Conservation (phyloP, 1,139 yeast species). For the Candida buenavistaensis region DNA sequence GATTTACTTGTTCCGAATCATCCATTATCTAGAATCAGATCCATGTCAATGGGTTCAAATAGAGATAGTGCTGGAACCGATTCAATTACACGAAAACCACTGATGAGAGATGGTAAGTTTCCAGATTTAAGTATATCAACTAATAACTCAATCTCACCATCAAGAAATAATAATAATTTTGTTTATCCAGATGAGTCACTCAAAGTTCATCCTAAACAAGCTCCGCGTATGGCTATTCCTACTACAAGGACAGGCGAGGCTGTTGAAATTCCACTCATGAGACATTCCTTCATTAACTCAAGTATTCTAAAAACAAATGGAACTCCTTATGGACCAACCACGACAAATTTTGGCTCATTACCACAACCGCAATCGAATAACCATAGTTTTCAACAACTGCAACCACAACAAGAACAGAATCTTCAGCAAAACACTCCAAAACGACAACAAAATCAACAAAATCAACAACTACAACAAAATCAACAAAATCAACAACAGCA, state of each 20-base stretch:
- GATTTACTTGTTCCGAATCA: constrained; percentile 26
- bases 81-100: constrained; percentile 6
- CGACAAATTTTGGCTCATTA: constrained; percentile 10
- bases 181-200: constrained; percentile 16
- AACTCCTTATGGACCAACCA: constrained; percentile 8
- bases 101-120: constrained; percentile 14
- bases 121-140: constrained; percentile 1
- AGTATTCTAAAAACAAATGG: constrained; percentile 8
- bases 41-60: constrained; percentile 28
- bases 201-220: constrained; percentile 51
- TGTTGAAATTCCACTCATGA: constrained; percentile 63
- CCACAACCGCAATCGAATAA: constrained; percentile 6
- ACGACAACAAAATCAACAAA: not conserved
- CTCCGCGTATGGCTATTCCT: constrained; percentile 81
- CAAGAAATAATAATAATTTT: constrained; percentile 10
- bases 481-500: not conserved
- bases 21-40: constrained; percentile 32
- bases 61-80: constrained; percentile 14
- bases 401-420: not conserved
- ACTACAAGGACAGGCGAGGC: constrained; percentile 80
- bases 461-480: not conserved
- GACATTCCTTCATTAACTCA: constrained; percentile 23
- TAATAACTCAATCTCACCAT: constrained; percentile 10
- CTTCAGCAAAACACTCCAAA: not conserved
- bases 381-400: not conserved